Evolutionary conservation across 345 rosid genomes (phyloP), one percentile per base, ranked within the genome.

Genomic region (Salix exigua): DNA sequence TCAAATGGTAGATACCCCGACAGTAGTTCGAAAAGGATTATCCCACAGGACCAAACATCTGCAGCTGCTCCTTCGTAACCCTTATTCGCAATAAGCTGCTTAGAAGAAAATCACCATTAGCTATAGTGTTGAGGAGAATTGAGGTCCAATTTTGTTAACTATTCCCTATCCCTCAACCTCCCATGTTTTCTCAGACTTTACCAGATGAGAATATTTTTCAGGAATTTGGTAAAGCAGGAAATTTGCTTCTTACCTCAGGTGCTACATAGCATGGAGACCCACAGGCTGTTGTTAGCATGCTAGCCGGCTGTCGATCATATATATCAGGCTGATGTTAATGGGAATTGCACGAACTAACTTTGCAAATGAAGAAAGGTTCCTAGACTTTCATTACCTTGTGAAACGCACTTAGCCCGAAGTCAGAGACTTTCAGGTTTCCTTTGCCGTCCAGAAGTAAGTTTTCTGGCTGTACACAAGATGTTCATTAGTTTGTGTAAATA

Each of bases 211-310:
- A 74, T 64, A 51, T 72, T 42, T 65, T 71, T 46, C 37, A 17
- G 8, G 4, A 70, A 35, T 23, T 12, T 31, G 17, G 8, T 74
- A 23, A 30, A 77, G 21, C 28, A 35, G 7, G 66, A 63, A 51
- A 70, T 2, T 42, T 33, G 71, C 35, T 42, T 66, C 83, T 82
- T 76, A 91, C 97, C 97, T 95, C 99, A 0, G 99, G 97, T 66
- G 97, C 99, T 51, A 90, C 91, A 28, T 95, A 93, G 76, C 94
- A 90, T 0, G 97, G 99, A 31, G 99, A 95, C 14, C 99, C 97
- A 72, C 97, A 95, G 12, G 98, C 90, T 65, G 98, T 95, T n/a
- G 90, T 84, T 63, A 90, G 88, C 86, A 91, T 80, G 72, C 90
- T 90, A 72, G 91, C 97, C 62, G 93, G 91, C 96, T 92, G 85